Conservation (phyloP, 192 early-diverging fungal genomes). For the Coemansia sp. region DNA sequence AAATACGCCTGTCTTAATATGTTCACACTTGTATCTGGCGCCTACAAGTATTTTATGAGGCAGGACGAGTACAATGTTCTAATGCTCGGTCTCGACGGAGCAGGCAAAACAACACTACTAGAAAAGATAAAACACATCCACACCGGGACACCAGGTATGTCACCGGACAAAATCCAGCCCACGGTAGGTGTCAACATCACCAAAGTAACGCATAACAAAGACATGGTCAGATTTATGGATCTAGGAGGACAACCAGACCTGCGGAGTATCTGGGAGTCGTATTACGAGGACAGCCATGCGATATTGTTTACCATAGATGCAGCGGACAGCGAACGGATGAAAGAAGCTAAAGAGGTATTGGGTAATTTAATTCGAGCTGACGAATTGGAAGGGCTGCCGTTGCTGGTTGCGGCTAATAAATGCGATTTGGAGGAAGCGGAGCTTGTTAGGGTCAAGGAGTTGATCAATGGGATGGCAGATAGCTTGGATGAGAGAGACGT, state of each 20-base stretch:
- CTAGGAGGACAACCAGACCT: slow-evolving; percentile 89
- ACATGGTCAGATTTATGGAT: slow-evolving; percentile 86
- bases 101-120: slow-evolving; percentile 97
- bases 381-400: slow-evolving; percentile 77
- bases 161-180: slow-evolving; percentile 87
- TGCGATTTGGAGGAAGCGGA: slow-evolving; percentile 76
- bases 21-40: slow-evolving; percentile 89
- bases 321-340: slow-evolving; percentile 72
- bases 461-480: slow-evolving; percentile 86
- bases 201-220: slow-evolving; percentile 25
- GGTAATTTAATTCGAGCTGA: slow-evolving; percentile 64
- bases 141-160: slow-evolving; percentile 67
- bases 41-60: slow-evolving; percentile 84
- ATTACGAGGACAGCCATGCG: slow-evolving; percentile 91
- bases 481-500: slow-evolving; percentile 83
- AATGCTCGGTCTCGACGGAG: slow-evolving; percentile 94
- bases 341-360: slow-evolving; percentile 32
- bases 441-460: slow-evolving; percentile 85
- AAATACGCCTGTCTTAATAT: slow-evolving; percentile 50
- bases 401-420: slow-evolving; percentile 95
- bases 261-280: slow-evolving; percentile 88
- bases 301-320: slow-evolving; percentile 94
- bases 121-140: slow-evolving; percentile 87
- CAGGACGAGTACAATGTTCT: slow-evolving; percentile 94
- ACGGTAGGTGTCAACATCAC: slow-evolving; percentile 93